These are phyloP conservation scores for Rosa chinensis DNA, from an alignment of 306 rosid species.

Conservation along the genomic window DNA sequence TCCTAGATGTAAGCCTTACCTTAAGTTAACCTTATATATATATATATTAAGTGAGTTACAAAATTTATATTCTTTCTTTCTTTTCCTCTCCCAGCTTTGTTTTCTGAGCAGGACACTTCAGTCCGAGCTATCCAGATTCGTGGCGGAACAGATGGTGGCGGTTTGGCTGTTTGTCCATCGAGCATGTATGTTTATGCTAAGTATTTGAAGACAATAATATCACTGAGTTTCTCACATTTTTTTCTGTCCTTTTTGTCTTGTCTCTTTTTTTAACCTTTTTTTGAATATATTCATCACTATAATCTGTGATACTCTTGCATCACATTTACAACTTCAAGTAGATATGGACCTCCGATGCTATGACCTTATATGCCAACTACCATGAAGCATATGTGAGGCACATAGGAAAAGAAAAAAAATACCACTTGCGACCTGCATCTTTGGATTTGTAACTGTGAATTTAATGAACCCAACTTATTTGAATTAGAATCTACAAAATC, in stretches of 20 bases:
- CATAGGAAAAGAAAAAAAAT: neutral
- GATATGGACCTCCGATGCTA: neutral
- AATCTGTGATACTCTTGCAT: neutral
- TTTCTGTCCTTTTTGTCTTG: neutral
- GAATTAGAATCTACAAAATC: neutral
- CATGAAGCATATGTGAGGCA: constrained; percentile 1
- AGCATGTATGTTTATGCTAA: constrained; percentile 66
- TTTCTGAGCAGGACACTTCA: constrained; percentile 70
- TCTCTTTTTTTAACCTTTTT: neutral
- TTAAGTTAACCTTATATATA: neutral
- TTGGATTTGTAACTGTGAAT: constrained; percentile 1
- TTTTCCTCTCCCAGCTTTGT: constrained; percentile 55
- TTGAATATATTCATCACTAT: neutral
- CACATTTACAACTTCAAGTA: neutral
- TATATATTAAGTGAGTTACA: neutral
- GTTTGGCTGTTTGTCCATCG: constrained; percentile 74
- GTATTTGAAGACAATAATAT: neutral
- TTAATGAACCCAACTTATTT: neutral
- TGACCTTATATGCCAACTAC: neutral
- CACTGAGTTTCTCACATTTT: neutral
- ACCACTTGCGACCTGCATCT: neutral
- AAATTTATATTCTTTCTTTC: constrained; percentile 15
- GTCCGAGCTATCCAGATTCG: constrained; percentile 81
- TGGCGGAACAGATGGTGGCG: constrained; percentile 52
- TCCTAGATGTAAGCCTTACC: constrained; percentile 71